Evolutionary conservation across 2,329 filamentous ascomycete species (phyloP), one percentile per base, ranked within the genome.

Genomic region (Cryoendolithus antarcticus): DNA sequence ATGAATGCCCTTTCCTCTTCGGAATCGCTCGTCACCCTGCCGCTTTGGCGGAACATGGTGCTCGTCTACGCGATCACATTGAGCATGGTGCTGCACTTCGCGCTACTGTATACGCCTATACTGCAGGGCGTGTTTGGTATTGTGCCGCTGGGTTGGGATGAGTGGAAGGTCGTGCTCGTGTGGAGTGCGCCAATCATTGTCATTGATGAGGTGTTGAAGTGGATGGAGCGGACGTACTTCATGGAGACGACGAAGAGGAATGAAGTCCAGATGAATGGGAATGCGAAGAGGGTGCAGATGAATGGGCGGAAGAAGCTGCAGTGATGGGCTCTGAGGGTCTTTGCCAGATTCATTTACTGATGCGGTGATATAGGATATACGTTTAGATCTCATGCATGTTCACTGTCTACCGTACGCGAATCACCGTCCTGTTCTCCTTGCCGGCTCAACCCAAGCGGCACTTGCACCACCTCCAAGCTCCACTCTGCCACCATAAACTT

Each of bases 11-110:
- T 98, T 27, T 95, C 86, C 2, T 94, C 86, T 1, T 93, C 85
- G 62, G 91, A 98, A 64, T 93, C 85, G 10, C 77, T 98, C 9
- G 65, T 98, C 40, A 95, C 88, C 2, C 75, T 98, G 46, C 89
- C 88, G 7, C 70, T 98, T n/a, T 95, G 89, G 89, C 77, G 89
- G 58, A 98, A 98, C 67, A 91, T 94, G 81, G 91, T 94, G 73
- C 79, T 98, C 11, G 85, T 98, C 40, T 94, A 93, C 54, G 93
- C 91, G 46, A 94, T 98, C 57, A 71, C 74, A 8, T 69, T 98
- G 46, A 93, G 85, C 30, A 98, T 98, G 91, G 77, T 77, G 1
- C 72, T 98, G 41, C 91, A 98, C 70, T 95, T 96, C 61, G 84
- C 80, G 15, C 80, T 98, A 36, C 72, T 98, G 30, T 98, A 98